Conservation (phyloP, 805 yeast species). For the Starmera amethionina region DNA sequence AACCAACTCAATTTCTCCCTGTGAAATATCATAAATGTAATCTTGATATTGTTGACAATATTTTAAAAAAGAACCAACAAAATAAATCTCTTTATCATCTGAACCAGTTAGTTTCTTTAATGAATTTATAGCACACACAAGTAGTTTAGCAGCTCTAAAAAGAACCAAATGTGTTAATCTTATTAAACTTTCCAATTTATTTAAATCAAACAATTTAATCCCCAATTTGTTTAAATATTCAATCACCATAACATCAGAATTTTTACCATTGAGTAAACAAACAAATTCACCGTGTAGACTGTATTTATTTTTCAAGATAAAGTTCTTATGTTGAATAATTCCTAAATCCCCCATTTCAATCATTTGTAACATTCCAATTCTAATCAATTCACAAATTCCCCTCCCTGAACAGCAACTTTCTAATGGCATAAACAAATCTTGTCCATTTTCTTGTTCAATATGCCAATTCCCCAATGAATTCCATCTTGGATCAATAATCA, state of each 20-base stretch:
- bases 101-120: not conserved
- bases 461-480: not conserved
- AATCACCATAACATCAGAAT: not conserved
- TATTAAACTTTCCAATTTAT: too few species aligned
- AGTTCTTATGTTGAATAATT: not conserved
- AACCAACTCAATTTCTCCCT: too few species aligned
- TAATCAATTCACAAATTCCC: slow-evolving; percentile 42
- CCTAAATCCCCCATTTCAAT: not conserved
- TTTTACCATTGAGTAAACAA: slow-evolving; percentile 1
- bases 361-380: slow-evolving; percentile 31
- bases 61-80: slow-evolving; percentile 42
- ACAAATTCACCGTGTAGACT: slow-evolving; percentile 9
- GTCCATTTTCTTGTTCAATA: not conserved
- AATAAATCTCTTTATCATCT: slow-evolving; percentile 27
- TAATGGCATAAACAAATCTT: slow-evolving; percentile 37
- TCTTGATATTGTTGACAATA: slow-evolving; percentile 30
- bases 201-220: too few species aligned
- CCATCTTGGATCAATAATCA: slow-evolving; percentile 26
- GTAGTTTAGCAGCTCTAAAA: slow-evolving; percentile 22
- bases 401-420: slow-evolving; percentile 48
- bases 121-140: slow-evolving; percentile 6
- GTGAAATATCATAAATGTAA: slow-evolving; percentile 11
- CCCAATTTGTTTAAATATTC: too few species aligned
- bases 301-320: not conserved
- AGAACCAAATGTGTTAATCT: slow-evolving; percentile 27